These are phyloP conservation scores for Hydnomerulius pinastri DNA, from an alignment of 768 basidiomycete genomes.

Conservation along the genomic window DNA sequence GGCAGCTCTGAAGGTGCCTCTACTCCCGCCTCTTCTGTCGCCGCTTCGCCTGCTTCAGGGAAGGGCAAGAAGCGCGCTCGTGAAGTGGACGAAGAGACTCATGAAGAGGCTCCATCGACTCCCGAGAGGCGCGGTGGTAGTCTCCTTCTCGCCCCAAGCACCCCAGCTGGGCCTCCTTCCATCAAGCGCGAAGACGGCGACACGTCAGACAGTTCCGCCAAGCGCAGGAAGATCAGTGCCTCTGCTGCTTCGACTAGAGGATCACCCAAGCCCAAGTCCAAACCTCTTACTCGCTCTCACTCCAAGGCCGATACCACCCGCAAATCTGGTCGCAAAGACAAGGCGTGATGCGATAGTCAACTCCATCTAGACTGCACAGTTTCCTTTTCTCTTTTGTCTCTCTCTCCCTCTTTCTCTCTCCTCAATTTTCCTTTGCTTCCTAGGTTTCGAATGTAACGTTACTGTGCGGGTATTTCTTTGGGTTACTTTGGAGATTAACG, in stretches of 20 bases:
- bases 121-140: neutral
- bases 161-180: neutral
- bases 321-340: neutral
- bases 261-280: neutral
- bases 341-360: neutral
- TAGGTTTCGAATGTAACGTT: conserved; percentile 1
- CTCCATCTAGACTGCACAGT: neutral
- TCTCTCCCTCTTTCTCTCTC: neutral
- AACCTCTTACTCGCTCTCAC: neutral
- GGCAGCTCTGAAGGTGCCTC: neutral
- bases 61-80: conserved; percentile 19
- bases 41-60: conserved; percentile 8
- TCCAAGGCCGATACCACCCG: conserved; percentile 4
- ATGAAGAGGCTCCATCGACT: neutral
- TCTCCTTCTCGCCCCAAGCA: neutral
- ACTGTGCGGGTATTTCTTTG: neutral
- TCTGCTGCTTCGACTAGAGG: neutral
- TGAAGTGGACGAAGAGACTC: conserved; percentile 10
- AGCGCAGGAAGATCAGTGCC: conserved; percentile 14
- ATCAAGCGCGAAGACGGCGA: conserved; percentile 2
- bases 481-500: neutral
- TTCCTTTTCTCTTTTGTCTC: neutral
- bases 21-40: neutral
- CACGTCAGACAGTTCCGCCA: conserved; percentile 1
- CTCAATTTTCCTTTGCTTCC: no score